phyloP scores from a whole-genome alignment of 306 rosid genomes.

The Cicer arietinum region DNA sequence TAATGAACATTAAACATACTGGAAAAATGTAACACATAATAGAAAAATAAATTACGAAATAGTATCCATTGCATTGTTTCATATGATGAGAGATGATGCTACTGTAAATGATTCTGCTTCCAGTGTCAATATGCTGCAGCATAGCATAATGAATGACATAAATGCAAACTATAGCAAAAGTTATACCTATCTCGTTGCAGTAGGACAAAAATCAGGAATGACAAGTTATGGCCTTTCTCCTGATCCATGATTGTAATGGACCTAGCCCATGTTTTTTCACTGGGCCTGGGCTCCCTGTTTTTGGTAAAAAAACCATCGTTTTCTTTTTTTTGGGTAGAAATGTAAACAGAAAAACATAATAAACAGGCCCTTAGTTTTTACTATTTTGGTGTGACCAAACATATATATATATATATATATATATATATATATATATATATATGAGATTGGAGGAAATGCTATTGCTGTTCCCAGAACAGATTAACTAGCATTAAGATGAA shows the following conservation, averaged over 20 bases:
- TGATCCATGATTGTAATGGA: too few species aligned
- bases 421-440: not conserved
- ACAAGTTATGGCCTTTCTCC: too few species aligned
- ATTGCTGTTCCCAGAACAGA: not conserved
- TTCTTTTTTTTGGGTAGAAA: not conserved
- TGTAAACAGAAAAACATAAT: not conserved
- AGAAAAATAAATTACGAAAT: not conserved
- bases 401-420: not conserved
- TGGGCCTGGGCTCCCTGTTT: not conserved
- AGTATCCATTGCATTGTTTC: not conserved
- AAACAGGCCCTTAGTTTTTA: not conserved
- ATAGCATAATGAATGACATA: not conserved
- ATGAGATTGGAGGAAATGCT: not conserved
- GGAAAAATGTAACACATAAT: not conserved
- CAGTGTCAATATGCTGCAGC: not conserved
- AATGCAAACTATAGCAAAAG: too few species aligned
- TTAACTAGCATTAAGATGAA: not conserved
- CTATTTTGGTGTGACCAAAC: not conserved
- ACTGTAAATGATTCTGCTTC: not conserved
- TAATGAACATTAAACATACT: not conserved
- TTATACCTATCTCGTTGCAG: too few species aligned
- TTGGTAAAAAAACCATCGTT: not conserved
- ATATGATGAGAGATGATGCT: not conserved
- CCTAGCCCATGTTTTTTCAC: too few species aligned
- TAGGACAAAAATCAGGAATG: too few species aligned